Base-by-base conservation (phyloP, 225 moss, liverwort and hornwort genomes). In the Climacium dendroides region DNA sequence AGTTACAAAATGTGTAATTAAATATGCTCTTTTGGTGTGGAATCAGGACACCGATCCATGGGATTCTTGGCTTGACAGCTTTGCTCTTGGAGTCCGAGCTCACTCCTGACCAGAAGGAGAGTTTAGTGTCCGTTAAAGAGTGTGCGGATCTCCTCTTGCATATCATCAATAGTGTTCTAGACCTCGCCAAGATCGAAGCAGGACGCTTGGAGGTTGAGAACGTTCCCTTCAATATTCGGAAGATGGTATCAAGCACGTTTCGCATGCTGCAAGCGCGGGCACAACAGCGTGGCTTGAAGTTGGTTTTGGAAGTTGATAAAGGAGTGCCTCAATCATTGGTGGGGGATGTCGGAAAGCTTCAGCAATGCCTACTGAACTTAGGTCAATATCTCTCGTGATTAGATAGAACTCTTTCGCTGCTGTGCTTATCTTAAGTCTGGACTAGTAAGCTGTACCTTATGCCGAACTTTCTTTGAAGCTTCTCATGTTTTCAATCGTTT, bases 111-210 rank as follows among this genome's bases (percentile, higher is more conserved):
- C 97, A 98, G 85, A 88, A 93, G 69, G 97, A 98, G 91, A 96
- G 93, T 90, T 77, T 98, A 64, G 72, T 89, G 13, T 95, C 98
- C 62, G 92, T 98, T 28, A 95, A 96, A 88, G 96, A 98, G 58
- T 98, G 96, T 85, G 98, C 98, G 13, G 98, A 98, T 89, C 87
- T 96, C n/a, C 94, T 98, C 43, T 94, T 98, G 82, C 96, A 96
- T 58, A 98, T 98, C 80, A 96, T 98, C 88, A 98, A 98, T 84
- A 96, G 95, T 65, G 96, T 98, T n/a, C 73, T 98, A 47, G 98
- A 98, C 87, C 90, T 98, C 24, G 93, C 98, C 66, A 98, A 98
- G 88, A 96, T 98, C 13, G 96, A 98, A 85, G 98, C 98, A 52
- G 98, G 98, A 70, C 96, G 96, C 69, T 90, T 98, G 45, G 96